Percentiles rank a stretch among this genome's conserved stretches.
Conservation (phyloP, 768 basidiomycete species). For the Leccinum subgranulosum region DNA sequence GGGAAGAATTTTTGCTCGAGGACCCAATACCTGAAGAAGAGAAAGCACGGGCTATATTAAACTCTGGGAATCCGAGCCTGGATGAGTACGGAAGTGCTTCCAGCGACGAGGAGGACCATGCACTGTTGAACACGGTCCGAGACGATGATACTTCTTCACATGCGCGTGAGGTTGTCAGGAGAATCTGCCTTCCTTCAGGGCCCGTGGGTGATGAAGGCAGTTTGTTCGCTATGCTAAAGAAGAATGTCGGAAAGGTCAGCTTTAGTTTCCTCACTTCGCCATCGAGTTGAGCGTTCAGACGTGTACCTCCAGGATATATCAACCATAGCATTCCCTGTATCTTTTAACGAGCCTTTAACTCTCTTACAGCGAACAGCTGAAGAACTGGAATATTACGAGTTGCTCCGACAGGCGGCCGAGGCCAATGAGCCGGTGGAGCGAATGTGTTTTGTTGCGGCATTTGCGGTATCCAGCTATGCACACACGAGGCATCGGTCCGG, state of each 20-base stretch:
- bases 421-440: constrained; percentile 59
- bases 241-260: constrained; percentile 81
- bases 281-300: background rate
- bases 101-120: constrained; percentile 45
- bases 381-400: constrained; percentile 73
- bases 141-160: constrained; percentile 6
- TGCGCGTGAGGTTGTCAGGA: constrained; percentile 38
- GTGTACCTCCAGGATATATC: constrained; percentile 61
- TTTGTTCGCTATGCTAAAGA: constrained; percentile 77
- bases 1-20: constrained; percentile 62
- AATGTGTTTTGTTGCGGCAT: constrained; percentile 76
- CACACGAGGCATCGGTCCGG: constrained; percentile 78
- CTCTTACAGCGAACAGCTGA: constrained; percentile 80
- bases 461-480: constrained; percentile 81
- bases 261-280: background rate
- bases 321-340: constrained; percentile 80
- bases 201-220: constrained; percentile 76
- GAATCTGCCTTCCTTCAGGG: constrained; percentile 58
- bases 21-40: constrained; percentile 38
- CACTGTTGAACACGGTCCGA: background rate
- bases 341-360: constrained; percentile 87
- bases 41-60: constrained; percentile 36
- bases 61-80: constrained; percentile 41
- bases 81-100: constrained; percentile 40
- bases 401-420: constrained; percentile 64